These are phyloP conservation scores for Gynandropsis gynandra DNA, from an alignment of 345 rosid genomes.

Conservation along the genomic window DNA sequence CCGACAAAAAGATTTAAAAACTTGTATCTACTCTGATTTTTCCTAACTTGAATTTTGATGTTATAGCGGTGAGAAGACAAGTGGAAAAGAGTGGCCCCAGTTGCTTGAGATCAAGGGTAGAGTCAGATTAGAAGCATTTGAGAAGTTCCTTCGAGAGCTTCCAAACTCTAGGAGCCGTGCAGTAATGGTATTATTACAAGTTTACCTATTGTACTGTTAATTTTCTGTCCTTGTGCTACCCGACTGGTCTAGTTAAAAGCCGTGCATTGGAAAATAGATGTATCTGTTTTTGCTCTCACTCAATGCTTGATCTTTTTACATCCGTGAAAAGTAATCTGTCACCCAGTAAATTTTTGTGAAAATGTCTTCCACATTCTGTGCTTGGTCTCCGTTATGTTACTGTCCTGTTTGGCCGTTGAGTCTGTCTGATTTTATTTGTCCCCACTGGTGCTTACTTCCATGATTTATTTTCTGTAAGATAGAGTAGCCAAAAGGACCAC, in stretches of 20 bases:
- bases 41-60: constrained; percentile 9
- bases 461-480: too few relatives aligned
- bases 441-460: too few relatives aligned
- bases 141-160: constrained; percentile 84
- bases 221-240: constrained; percentile 24
- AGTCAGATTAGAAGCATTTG: constrained; percentile 84
- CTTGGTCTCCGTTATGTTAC: not conserved
- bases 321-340: too few relatives aligned
- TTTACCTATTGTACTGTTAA: constrained; percentile 31
- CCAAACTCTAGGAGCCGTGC: constrained; percentile 85
- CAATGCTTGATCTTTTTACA: too few relatives aligned
- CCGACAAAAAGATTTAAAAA: not conserved
- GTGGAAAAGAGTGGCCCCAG: constrained; percentile 54
- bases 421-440: not conserved
- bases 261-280: constrained; percentile 4
- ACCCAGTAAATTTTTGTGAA: constrained; percentile 7
- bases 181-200: constrained; percentile 72
- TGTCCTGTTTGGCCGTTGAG: not conserved
- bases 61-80: constrained; percentile 68
- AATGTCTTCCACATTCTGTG: constrained; percentile 9
- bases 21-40: not conserved
- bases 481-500: too few relatives aligned
- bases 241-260: constrained; percentile 4
- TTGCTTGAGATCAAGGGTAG: constrained; percentile 76
- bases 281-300: constrained; percentile 2